These are phyloP conservation scores for Simplicillium sp. DNA, from an alignment of 2,329 filamentous ascomycete species.

Conservation along the genomic window DNA sequence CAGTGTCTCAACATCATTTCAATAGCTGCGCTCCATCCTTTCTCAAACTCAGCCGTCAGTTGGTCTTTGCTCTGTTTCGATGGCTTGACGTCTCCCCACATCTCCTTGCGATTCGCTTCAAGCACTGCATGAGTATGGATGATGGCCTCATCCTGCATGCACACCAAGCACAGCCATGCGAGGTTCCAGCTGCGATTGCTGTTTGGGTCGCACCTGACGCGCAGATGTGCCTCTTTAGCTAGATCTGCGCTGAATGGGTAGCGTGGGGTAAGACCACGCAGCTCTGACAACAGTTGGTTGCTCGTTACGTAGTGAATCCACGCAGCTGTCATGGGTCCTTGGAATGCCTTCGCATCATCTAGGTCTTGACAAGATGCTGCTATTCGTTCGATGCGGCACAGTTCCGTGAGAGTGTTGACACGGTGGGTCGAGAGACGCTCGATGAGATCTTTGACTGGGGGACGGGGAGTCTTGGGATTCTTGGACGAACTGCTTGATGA, in stretches of 20 bases:
- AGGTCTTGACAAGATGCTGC: conserved; percentile 49
- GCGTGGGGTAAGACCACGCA: conserved; percentile 56
- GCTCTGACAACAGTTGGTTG: conserved; percentile 59
- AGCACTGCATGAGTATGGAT: conserved; percentile 50
- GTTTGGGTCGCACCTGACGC: conserved; percentile 53
- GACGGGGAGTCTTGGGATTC: background rate
- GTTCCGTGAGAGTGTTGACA: conserved; percentile 65
- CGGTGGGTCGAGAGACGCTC: conserved; percentile 54
- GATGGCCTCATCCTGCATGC: conserved; percentile 54
- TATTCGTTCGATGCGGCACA: conserved; percentile 60
- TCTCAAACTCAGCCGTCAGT: conserved; percentile 52
- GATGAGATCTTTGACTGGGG: conserved; percentile 41
- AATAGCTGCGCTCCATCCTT: conserved; percentile 59
- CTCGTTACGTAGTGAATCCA: conserved; percentile 66
- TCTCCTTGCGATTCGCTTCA: conserved; percentile 53
- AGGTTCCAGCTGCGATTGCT: conserved; percentile 68
- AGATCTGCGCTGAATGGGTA: conserved; percentile 60
- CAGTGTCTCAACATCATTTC: conserved; percentile 61
- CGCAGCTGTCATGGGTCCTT: conserved; percentile 57
- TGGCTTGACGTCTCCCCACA: conserved; percentile 58
- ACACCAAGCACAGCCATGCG: conserved; percentile 61
- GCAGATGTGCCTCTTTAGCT: conserved; percentile 53
- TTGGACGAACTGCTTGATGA: too few species aligned
- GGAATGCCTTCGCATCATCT: conserved; percentile 48
- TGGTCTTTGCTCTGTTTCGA: conserved; percentile 44